A percentile compares a stretch with the other conserved stretches of the same genome.
These are phyloP conservation scores for Fomitopsis pinicola DNA, from an alignment of 1,284 basidiomycete species.

Conservation along the genomic window DNA sequence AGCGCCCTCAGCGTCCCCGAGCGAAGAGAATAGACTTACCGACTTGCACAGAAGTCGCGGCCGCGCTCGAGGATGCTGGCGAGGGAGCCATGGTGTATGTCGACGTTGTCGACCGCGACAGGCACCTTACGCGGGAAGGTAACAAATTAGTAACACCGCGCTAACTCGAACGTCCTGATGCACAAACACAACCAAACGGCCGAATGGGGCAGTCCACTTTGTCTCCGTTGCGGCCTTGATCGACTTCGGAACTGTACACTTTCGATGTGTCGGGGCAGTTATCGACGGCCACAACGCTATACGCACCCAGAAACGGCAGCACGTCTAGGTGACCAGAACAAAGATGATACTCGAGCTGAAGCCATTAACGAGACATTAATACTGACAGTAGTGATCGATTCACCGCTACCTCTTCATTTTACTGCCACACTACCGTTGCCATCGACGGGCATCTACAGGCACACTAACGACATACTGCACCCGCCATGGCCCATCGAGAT, in stretches of 20 bases:
- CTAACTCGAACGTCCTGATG: slow-evolving; percentile 9
- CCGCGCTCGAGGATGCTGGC: slow-evolving; percentile 51
- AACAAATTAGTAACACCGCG: slow-evolving; percentile 17
- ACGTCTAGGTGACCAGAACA: too few species aligned
- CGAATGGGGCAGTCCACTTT: background rate
- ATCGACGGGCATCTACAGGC: background rate
- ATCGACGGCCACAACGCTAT: background rate
- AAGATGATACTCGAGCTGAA: too few species aligned
- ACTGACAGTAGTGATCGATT: too few species aligned
- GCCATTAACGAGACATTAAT: too few species aligned
- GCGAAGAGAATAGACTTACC: slow-evolving; percentile 45
- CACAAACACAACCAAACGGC: slow-evolving; percentile 2
- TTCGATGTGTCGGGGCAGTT: background rate
- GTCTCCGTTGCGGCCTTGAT: background rate
- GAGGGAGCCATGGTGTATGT: slow-evolving; percentile 58
- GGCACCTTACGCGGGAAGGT: slow-evolving; percentile 23
- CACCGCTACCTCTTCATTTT: background rate
- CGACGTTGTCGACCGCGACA: slow-evolving; percentile 66
- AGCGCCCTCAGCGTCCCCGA: slow-evolving; percentile 9
- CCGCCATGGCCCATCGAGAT: background rate
- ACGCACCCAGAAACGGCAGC: too few species aligned
- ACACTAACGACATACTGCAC: background rate
- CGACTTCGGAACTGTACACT: background rate
- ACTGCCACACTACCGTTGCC: background rate
- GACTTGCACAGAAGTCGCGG: slow-evolving; percentile 84